Percentiles rank a stretch among this genome's conserved stretches.
Conservation (phyloP, 108 stramenopile genomes). For the Schizochytrium sp. region DNA sequence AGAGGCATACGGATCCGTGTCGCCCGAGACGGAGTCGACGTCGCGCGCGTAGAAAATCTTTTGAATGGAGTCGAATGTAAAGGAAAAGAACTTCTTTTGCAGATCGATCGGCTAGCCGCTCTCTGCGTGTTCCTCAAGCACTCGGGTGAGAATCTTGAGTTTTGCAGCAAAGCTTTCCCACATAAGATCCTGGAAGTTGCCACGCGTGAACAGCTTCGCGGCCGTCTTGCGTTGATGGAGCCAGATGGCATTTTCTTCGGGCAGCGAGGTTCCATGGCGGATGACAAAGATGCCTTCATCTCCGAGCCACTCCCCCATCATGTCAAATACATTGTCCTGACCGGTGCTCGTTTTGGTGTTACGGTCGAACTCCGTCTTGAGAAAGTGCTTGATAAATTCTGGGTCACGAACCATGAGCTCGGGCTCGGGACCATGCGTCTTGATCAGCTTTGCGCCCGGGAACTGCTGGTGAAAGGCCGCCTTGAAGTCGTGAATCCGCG, state of each 20-base stretch:
- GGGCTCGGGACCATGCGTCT: neutral
- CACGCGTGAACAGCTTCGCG: slow-evolving; percentile 32
- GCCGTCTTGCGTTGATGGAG: slow-evolving; percentile 39
- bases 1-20: slow-evolving; percentile 14
- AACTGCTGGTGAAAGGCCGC: neutral
- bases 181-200: slow-evolving; percentile 17
- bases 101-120: slow-evolving; percentile 17
- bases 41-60: slow-evolving; percentile 41
- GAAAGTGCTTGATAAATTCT: neutral
- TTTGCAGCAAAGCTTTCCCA: slow-evolving; percentile 12
- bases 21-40: slow-evolving; percentile 24
- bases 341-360: neutral
- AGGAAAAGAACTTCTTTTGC: slow-evolving; percentile 30
- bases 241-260: slow-evolving; percentile 37
- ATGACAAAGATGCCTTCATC: neutral
- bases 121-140: neutral
- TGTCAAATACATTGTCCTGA: neutral
- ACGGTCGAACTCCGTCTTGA: neutral
- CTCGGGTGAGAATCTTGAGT: neutral
- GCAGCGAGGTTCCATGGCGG: slow-evolving; percentile 25
- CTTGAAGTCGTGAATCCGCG: neutral
- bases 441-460: neutral
- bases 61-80: slow-evolving; percentile 37
- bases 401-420: neutral
- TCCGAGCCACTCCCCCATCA: neutral